A percentile compares a stretch with the other conserved stretches of the same genome.
Conservation (phyloP, 148 eudicot genomes). For the Polygonum maritimum region DNA sequence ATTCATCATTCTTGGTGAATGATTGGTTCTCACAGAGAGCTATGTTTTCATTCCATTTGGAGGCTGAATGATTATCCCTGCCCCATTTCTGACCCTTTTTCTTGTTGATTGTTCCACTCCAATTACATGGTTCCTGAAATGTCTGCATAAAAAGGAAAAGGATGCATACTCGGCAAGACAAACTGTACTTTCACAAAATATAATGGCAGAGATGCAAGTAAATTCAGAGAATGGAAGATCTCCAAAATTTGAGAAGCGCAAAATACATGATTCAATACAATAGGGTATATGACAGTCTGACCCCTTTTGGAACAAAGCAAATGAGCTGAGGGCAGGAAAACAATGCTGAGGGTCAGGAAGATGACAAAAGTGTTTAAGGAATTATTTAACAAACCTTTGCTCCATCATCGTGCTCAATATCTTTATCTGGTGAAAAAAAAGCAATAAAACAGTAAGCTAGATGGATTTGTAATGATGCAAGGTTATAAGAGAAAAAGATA, state of each 20-base stretch:
- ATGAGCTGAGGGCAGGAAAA: not conserved
- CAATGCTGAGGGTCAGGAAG: not conserved
- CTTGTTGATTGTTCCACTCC: conserved; percentile 61
- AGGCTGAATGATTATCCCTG: not conserved
- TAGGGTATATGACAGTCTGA: not conserved
- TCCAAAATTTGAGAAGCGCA: not conserved
- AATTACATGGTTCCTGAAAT: conserved; percentile 33
- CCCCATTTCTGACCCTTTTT: conserved; percentile 70
- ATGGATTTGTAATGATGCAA: not conserved
- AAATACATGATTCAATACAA: not conserved
- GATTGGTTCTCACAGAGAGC: not conserved
- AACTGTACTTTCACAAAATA: not conserved
- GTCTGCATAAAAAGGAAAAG: not conserved
- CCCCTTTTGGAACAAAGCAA: not conserved
- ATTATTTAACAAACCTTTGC: not conserved
- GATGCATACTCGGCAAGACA: not conserved
- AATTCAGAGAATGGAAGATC: not conserved
- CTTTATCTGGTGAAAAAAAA: not conserved
- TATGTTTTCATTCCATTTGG: not conserved
- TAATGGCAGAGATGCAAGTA: not conserved
- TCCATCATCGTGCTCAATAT: not conserved
- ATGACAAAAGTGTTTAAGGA: not conserved
- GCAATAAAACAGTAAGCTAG: not conserved
- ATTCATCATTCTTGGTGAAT: not conserved
- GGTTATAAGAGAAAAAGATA: not conserved